Evolutionary conservation across 768 basidiomycete genomes (phyloP), one percentile per base, ranked within the genome.

Genomic region (Sutorius australiensis): DNA sequence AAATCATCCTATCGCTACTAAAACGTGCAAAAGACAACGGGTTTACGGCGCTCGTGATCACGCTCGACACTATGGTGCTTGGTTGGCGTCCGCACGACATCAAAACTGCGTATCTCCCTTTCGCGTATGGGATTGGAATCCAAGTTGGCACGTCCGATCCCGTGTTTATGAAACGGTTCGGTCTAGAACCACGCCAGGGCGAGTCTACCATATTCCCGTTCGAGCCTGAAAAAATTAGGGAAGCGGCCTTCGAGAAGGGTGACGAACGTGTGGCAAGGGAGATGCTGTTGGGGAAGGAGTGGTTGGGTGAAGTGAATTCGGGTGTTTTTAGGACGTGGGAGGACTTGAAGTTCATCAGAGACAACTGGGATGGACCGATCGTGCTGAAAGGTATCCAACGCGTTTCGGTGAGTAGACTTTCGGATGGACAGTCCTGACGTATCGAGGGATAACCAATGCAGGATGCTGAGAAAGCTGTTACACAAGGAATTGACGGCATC

Each of bases 71-170:
- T 1, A 83, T 83, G 77, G 48, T 71, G 0, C 67, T 90, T 31
- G 89, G 87, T 21, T 91, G 86, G 86, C 81, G 87, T 3, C 87
- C 87, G 4, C 83, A 86, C 65, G 89, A 92, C 62, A 72, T 92
- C 49, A 76, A 80, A 45, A 76, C 67, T 3, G 73, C 80, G 0
- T 91, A 81, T 64, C 74, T 87, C 13, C 88, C 89, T 6, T 87
- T 89, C 62, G 58, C 60, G 0, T 82, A 85, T 51, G 86, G 87
- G 7, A 67, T 83, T 17, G 88, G 88, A 7, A 69, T 74, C 37
- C 84, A 89, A 62, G 76, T 87, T 24, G 87, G 85, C 46, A 74
- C 73, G 7, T 84, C 86, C 0, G 89, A 92, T 62, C 90, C 90
- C 0, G 86, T 80, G 12, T 92, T 90, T 71, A 90, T 90, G 89